Evolutionary conservation across 805 yeast species (phyloP), one percentile per base, ranked within the genome.

Genomic region (Yamadazyma phyllophila): DNA sequence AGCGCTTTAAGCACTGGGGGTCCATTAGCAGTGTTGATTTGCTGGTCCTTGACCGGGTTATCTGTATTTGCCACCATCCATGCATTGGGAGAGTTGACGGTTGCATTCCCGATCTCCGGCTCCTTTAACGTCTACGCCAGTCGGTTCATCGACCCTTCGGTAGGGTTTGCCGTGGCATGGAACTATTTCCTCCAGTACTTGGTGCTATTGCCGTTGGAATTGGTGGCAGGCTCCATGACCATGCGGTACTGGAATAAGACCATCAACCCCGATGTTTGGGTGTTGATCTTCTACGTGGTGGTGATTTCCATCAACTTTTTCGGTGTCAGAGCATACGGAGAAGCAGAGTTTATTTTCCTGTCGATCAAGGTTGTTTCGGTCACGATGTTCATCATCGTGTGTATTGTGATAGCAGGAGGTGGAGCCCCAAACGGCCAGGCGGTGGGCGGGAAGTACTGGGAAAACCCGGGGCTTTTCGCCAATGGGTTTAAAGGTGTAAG

Each of bases 111-210:
- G 2, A 61, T 71, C 29, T 57, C 73, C 42, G 77, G 77, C 36
- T 63, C 68, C 7, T 67, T 69, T 54, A 68, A 69, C 72, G 60
- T 90, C 73, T 53, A 71, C 77, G 56, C 85, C 71, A 73, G 87
- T 78, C 53, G 84, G 72, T 58, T 74, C 77, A 69, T 83, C 34
- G 88, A 83, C 50, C 83, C 83, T 12, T 79, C 85, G 16, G 70
- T 82, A 60, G 88, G 88, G 1, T 84, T 84, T 57, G 81, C 88
- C 39, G 78, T 82, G 60, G 87, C 86, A 33, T 80, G 85, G 87
- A 81, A 81, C 60, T 84, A 84, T 57, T 79, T 78, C 46, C 61
- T 83, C 51, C 85, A 81, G 61, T 61, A 55, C 31, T 64, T 83
- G 16, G 81, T 82, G 40, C 74, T 82, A 17, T 67, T 83, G 45